Percentiles rank a stretch among this genome's conserved stretches.
These are phyloP conservation scores for Escallonia rubra DNA, from an alignment of 129 eudicot genomes.

Conservation along the genomic window DNA sequence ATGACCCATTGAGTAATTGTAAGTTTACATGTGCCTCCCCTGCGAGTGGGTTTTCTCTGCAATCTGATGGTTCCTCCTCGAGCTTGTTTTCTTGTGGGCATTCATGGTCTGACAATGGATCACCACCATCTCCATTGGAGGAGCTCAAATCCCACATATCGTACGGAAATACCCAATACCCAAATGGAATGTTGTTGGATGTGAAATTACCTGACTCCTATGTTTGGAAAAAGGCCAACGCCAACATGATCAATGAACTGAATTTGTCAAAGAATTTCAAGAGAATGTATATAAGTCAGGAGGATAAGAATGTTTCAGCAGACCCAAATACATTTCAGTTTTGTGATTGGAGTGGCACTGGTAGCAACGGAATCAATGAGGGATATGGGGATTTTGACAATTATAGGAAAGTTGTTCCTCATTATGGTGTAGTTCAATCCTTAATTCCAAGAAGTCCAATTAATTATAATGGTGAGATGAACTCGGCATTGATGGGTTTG, in stretches of 20 bases:
- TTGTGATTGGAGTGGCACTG: slow-evolving; percentile 13
- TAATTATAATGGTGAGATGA: slow-evolving; percentile 20
- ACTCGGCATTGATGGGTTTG: slow-evolving; percentile 29
- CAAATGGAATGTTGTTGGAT: slow-evolving; percentile 13
- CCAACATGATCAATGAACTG: slow-evolving; percentile 34
- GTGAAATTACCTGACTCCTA: slow-evolving; percentile 20
- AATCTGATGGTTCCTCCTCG: slow-evolving; percentile 49
- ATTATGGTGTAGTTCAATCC: slow-evolving; percentile 14
- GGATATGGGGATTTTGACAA: slow-evolving; percentile 31
- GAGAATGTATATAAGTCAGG: slow-evolving; percentile 38
- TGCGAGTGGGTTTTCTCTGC: slow-evolving; percentile 42
- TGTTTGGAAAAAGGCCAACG: slow-evolving; percentile 22
- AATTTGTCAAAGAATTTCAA: slow-evolving; percentile 27
- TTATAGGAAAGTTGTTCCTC: slow-evolving; percentile 21
- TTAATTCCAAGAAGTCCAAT: slow-evolving; percentile 26
- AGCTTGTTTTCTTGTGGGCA: slow-evolving; percentile 33
- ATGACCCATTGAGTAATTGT: slow-evolving; percentile 32
- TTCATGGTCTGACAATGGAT: slow-evolving; percentile 35
- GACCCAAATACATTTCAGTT: slow-evolving; percentile 14
- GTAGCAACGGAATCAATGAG: slow-evolving; percentile 15
- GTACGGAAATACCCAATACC: slow-evolving; percentile 16
- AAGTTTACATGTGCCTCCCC: slow-evolving; percentile 41
- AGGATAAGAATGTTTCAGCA: slow-evolving; percentile 23
- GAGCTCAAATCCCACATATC: slow-evolving; percentile 33
- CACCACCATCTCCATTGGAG: slow-evolving; percentile 35